Evolutionary conservation across 2,329 filamentous ascomycete genomes (phyloP), one percentile per base, ranked within the genome.

Genomic region (Parastagonospora avenae): DNA sequence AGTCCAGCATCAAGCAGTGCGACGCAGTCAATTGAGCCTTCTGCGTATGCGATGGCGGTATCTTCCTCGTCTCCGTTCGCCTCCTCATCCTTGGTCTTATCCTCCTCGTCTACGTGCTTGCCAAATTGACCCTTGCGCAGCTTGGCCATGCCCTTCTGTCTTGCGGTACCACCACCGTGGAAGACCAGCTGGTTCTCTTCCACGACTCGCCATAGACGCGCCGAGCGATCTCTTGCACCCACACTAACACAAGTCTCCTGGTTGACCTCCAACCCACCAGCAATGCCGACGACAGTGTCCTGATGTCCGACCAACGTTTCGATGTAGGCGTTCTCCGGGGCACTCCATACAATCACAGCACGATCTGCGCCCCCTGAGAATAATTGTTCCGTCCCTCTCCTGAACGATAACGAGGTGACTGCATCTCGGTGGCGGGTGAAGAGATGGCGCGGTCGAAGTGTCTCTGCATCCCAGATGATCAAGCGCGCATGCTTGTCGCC

Each of bases 291-390:
- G 4, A 97, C 89, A 58, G 90, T 83, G 70, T 97, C 93, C 70
- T 97, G 93, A 76, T 99, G 94, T 38, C 94, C 94, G 69, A 97
- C 97, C 0, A 99, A 81, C 0, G 93, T 97, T 74, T 99, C 94
- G 28, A 97, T 85, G 68, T 97, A 99, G 39, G 93, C 91, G 55
- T 96, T 82, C 71, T 95, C 92, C 63, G 96, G 89, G 37, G 97
- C 79, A 60, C 89, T 93, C 91, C 93, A 99, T 29, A 95, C 89
- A 75, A 97, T 97, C 70, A 99, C 88, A 2, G 93, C 96, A 36
- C 94, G 85, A 75, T 99, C 94, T 66, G 88, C 90, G 46, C 91
- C 94, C 50, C 89, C 88, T 3, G 91, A 95, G 77, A 95, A 99
- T 15, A 99, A 79, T 74, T 97, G 92, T 67, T 97, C 96, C 31